Conservation (phyloP, 805 yeast species). For the Kazachstania viticola region DNA sequence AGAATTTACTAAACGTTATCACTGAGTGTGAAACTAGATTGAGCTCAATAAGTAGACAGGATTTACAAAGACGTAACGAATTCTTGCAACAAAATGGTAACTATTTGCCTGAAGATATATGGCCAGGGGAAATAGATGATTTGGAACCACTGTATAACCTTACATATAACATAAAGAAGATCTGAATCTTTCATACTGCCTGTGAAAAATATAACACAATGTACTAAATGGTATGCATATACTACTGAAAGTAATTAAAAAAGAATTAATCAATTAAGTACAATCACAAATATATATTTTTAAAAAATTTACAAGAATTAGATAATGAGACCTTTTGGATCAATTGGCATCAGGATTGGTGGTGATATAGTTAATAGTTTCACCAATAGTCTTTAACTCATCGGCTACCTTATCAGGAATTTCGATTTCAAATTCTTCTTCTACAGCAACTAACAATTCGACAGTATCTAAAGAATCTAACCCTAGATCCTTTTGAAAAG, state of each 20-base stretch:
- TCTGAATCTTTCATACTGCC: too few relatives aligned
- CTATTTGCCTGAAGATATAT: constrained; percentile 44
- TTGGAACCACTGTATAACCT: constrained; percentile 19
- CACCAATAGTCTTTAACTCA: constrained; percentile 85
- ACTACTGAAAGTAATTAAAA: too few relatives aligned
- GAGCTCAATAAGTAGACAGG: constrained; percentile 31
- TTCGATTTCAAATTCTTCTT: constrained; percentile 80
- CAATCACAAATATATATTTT: not conserved
- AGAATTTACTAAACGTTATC: constrained; percentile 30
- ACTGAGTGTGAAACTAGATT: constrained; percentile 33
- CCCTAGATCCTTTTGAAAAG: constrained; percentile 44
- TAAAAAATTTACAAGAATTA: constrained; percentile 1
- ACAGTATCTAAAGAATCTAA: constrained; percentile 87
- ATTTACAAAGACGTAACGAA: constrained; percentile 29
- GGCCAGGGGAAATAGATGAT: constrained; percentile 34
- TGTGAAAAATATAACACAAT: too few relatives aligned
- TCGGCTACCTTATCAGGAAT: constrained; percentile 88
- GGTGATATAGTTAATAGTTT: constrained; percentile 79
- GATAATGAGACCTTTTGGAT: too few relatives aligned
- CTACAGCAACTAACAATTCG: constrained; percentile 91
- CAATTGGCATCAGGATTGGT: constrained; percentile 44
- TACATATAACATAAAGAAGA: constrained; percentile 9
- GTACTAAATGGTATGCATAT: too few relatives aligned
- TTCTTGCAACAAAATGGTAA: constrained; percentile 41
- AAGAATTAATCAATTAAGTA: too few relatives aligned